Percentiles rank a stretch among this genome's conserved stretches.
Conservation (phyloP, 2,329 filamentous ascomycete species). For the Bipolaris bicolor region DNA sequence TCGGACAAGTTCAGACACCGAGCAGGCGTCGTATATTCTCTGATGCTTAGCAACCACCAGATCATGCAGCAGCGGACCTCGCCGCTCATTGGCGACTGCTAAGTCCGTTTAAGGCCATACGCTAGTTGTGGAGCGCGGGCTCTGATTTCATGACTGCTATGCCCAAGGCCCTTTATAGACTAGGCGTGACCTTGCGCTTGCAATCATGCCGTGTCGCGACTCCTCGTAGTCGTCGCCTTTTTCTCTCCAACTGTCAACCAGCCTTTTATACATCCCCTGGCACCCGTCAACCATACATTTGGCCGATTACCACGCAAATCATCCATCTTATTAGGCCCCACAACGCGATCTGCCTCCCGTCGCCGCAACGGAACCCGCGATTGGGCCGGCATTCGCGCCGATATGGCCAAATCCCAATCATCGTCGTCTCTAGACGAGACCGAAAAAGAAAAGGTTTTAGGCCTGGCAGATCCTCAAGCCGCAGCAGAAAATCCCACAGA, state of each 20-base stretch:
- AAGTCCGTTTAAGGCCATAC: conserved; percentile 34
- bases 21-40: conserved; percentile 27
- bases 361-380: conserved; percentile 1
- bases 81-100: conserved; percentile 31
- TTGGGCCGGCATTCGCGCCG: conserved; percentile 4
- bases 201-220: conserved; percentile 12
- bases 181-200: conserved; percentile 18
- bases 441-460: conserved; percentile 49
- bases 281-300: neutral
- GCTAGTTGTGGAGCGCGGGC: conserved; percentile 26
- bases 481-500: conserved; percentile 44
- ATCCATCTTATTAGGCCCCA: conserved; percentile 1
- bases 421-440: conserved; percentile 32
- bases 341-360: conserved; percentile 5
- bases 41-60: conserved; percentile 38
- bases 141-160: conserved; percentile 34
- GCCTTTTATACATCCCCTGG: neutral
- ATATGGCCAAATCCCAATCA: conserved; percentile 29
- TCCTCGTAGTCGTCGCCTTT: conserved; percentile 9
- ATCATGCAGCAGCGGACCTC: conserved; percentile 22
- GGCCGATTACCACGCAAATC: neutral
- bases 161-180: conserved; percentile 25
- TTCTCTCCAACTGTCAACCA: conserved; percentile 4
- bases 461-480: conserved; percentile 44
- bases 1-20: conserved; percentile 25